Evolutionary conservation across 169 alveolate genomes (phyloP), one percentile per base, ranked within the genome.

Genomic region (Cryptosporidium baileyi): DNA sequence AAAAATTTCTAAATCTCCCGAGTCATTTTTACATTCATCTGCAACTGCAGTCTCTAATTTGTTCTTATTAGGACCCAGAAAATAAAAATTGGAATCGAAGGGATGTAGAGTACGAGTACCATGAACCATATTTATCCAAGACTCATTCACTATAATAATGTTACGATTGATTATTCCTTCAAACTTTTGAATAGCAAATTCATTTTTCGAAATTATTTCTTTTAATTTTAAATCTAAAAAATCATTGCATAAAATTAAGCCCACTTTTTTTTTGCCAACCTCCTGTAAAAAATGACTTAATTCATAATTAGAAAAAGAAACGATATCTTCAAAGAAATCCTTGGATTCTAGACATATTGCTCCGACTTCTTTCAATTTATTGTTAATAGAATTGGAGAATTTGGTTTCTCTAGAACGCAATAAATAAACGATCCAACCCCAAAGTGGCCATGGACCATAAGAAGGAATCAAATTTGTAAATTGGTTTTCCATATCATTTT

Each of bases 391-490:
- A 45, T 47, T 30, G 4, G 61, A 28, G 19, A 65, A 44, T 22
- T 32, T 36, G 1, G 26, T 28, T 22, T 15, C 8, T 24, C 9
- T 45, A 4, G 81, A 65, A 34, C 38, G 34, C 49, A 65, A 44
- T 11, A 65, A 22, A 47, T 51, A 65, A 28, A 47, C 54, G 15
- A 22, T 74, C 85, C 85, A 74, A 15, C 85, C 67, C 85, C 85
- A 74, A 38, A 74, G 67, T 19, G 85, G 85, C 85, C 85, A 74
- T 15, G 85, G 85, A 15, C 85, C 85, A 26, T 57, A 59, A 11
- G 85, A 51, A 36, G 85, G 85, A 15, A 74, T 24, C 34, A 74
- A 40, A 38, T 26, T 74, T 15, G 28, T n/a, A 9, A 4, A 0
- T 32, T 32, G 38, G n/a, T n/a, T n/a, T n/a, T n/a, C n/a, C n/a